Evolutionary conservation across 768 basidiomycete species (phyloP), one percentile per base, ranked within the genome.

Genomic region (Russula compacta): DNA sequence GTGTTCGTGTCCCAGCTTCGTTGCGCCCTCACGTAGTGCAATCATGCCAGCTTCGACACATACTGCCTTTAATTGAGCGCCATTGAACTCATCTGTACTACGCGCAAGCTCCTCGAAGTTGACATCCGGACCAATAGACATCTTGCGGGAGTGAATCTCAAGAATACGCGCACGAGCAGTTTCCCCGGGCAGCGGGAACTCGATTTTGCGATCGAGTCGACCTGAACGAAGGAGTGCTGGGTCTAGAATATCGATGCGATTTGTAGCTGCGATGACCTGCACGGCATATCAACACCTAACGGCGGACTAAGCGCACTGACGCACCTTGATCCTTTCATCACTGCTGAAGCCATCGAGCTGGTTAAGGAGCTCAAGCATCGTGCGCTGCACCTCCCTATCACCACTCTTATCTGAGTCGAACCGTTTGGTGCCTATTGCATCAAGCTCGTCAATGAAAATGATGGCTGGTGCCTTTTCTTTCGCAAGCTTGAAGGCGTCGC

Each of bases 31-130:
- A 66, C 97, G 78, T 43, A 98, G 75, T 7, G 95, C 92, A 69
- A 98, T 97, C 97, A 99, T 99, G 60, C 97, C 97, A 43, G 97
- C 97, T 75, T 99, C 97, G 1, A 99, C 97, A 74, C 95, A 98
- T 3, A 97, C 95, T 0, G 95, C 97, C 77, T 98, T 97, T 69
- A 97, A 75, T 72, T 94, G 92, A 7, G 92, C 92, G n/a, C 85
- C 95, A 70, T 98, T 98, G 75, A 99, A 98, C 71, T 99, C 97
- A 68, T 98, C 97, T 50, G 97, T 95, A 72, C 91, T 95, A 69
- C 95, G 81, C 11, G 97, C 94, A 55, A 99, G 78, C 74, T 99
- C 97, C 64, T 95, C 94, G 72, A 86, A 99, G 78, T 98, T 98
- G 70, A 99, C 94, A 64, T 92, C 93, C 5, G 81, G 72, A 35